Evolutionary conservation across 257 asterid genomes (phyloP), one percentile per base, ranked within the genome.

Genomic region (Ilex aquifolium): DNA sequence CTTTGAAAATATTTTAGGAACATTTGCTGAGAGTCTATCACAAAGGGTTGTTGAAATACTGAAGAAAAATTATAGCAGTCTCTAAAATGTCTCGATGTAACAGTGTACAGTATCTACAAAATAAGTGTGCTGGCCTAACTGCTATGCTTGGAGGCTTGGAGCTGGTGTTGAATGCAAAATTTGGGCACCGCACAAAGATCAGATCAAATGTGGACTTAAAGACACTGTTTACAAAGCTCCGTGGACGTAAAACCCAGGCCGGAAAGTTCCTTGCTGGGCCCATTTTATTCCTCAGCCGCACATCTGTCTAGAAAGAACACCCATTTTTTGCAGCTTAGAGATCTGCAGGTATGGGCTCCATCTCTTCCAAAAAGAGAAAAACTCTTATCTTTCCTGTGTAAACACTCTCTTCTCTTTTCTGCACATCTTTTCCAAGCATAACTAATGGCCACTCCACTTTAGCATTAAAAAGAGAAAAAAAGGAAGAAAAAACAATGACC

Each of bases 401-500:
- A 10, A 57, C 65, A 31, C 53, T 57, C 44, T 42, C 46, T 56
- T 42, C 46, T 56, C 21, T 61, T 44, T 60, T 67, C 66, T 53
- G 54, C 44, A 48, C 29, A 54, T 61, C 63, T 65, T 61, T 46
- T 32, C 17, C 51, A 66, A 40, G 44, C 46, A 49, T 32, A 66
- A 72, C 13, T 51, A 62, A 54, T 62, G 68, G 56, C 44, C 64
- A 58, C 51, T 63, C 65, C 51, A 51, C 77, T 67, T 71, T 62
- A 61, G 61, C 68, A 52, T 31, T 44, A 72, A 72, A 67, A 55
- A 66, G 65, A 59, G 62, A 49, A 56, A 60, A 15, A 61, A 60
- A 15, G 65, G 32, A 65, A 61, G 67, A 58, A 69, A 76, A 75
- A 74, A 76, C 72, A 66, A 70, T 72, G 63, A 31, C 69, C 76